Evolutionary conservation across 2,329 filamentous ascomycete genomes (phyloP), one percentile per base, ranked within the genome.

Genomic region (Coniochaeta pulveracea): DNA sequence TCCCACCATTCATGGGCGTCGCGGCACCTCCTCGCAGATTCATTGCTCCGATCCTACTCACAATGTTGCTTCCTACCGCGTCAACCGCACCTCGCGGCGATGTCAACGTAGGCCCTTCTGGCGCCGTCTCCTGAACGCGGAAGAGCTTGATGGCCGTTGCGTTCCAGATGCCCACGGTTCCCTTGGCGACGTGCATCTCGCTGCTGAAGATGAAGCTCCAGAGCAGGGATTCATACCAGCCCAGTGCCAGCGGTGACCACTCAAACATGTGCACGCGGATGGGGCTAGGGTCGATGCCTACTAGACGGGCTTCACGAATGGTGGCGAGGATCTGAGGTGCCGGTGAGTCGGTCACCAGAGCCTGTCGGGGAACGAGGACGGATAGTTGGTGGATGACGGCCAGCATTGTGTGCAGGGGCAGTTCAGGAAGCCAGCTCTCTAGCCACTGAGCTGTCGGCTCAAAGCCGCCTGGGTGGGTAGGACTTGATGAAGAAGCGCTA

Each of bases 191-290:
- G 37, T 86, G 76, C 77, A 94, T 85, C 60, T 98, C 91, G 47
- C 78, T 80, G 18, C 82, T 78, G 53, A 95, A 96, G 34, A 95
- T 76, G 46, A 95, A 84, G 11, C 85, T 80, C 91, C 91, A 98
- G 8, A 98, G 66, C 10, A 96, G 66, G 5, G 85, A 89, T 56
- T 95, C 85, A 54, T 96, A 95, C 91, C 91, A 96, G 31, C 88
- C 89, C 33, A 96, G 66, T 1, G 85, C 82, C 21, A 94, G 64
- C 1, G 84, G 79, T 3, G 86, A 89, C 89, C 89, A 96, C 58
- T 94, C 85, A 48, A 96, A 96, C 10, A 85, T 80, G 50, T 95
- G 88, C 11, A 91, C 80, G 19, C 82, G 72, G 34, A 85, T 69
- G 1, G 80, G 67, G 2, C 76, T 76, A 1, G 82, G 72, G 28